Base-by-base conservation (phyloP, 768 basidiomycete genomes). In the Kwoniella sp. region DNA sequence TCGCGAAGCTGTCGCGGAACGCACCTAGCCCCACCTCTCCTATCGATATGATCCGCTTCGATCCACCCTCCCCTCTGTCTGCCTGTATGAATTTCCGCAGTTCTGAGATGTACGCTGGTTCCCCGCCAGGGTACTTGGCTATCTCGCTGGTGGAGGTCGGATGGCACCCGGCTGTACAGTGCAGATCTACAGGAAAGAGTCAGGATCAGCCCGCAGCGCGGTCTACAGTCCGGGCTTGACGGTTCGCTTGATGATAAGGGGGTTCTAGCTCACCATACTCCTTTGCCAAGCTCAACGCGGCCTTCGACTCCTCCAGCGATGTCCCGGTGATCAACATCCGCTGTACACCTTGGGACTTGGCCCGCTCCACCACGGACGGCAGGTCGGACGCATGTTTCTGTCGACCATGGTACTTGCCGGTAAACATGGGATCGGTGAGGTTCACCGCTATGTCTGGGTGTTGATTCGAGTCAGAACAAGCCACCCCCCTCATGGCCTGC, bases 1-100 rank as follows among this genome's bases (percentile, higher is more conserved):
- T 19, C 27, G 46, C 2, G 2, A n/a, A 22, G 46, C 7, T 2
- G 11, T 27, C 1, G 25, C 11, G 6, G 26, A 22, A 59, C 76
- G 34, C 57, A 85, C 86, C 87, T 44, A 89, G 73, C 19, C 88
- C 88, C 59, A 87, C 86, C 73, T 89, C 88, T 19, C 88, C 88
- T 14, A 89, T 74, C 0, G 86, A 84, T 19, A 86, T 82, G 9
- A 81, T 82, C 50, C 84, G 77, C 19, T 83, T 85, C 0, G 59
- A 44, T 5, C 56, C 60, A 1, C 62, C 58, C 32, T 62, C 59
- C n/a, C 50, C 58, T 32, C 62, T 34, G 52, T 73, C 79, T 20
- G 72, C 62, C 22, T 67, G 69, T 17, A 87, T 79, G 3, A 88
- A 65, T 22, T 76, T 67, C 53, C 83, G 81, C 26, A 89, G 75